phyloP scores from a whole-genome alignment of 306 rosid genomes.

The Cicer bijugum region DNA sequence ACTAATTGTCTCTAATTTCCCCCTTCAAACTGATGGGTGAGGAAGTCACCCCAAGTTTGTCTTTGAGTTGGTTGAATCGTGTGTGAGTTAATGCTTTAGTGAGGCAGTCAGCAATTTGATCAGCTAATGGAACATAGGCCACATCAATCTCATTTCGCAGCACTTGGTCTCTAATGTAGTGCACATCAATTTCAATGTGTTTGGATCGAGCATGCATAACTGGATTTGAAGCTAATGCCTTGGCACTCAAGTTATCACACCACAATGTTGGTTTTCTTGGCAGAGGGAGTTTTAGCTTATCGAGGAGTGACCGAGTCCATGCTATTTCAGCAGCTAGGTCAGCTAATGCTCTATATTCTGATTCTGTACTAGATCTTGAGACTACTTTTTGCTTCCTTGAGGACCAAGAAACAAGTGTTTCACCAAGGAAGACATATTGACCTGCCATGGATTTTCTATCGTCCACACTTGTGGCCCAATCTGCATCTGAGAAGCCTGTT shows the following conservation, averaged over 20 bases:
- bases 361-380: not conserved
- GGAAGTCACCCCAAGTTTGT: no score
- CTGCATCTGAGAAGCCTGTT: no score
- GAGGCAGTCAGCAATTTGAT: no score
- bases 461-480: no score
- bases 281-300: not conserved
- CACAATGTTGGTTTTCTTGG: not conserved
- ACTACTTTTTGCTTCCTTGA: not conserved
- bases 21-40: no score
- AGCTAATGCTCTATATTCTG: not conserved
- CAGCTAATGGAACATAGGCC: no score
- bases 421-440: not conserved
- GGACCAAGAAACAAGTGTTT: not conserved
- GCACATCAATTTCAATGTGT: constrained; percentile 11
- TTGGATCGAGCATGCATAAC: constrained; percentile 1
- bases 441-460: not conserved
- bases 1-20: no score
- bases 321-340: not conserved
- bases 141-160: not conserved
- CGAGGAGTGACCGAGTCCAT: not conserved
- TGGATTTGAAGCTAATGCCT: not conserved
- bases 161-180: not conserved
- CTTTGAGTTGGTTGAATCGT: no score
- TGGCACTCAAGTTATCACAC: no score
- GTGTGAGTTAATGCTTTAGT: no score